Evolutionary conservation across 192 early-diverging fungal genomes (phyloP), one percentile per base, ranked within the genome.

Genomic region (Phycomyces nitens): DNA sequence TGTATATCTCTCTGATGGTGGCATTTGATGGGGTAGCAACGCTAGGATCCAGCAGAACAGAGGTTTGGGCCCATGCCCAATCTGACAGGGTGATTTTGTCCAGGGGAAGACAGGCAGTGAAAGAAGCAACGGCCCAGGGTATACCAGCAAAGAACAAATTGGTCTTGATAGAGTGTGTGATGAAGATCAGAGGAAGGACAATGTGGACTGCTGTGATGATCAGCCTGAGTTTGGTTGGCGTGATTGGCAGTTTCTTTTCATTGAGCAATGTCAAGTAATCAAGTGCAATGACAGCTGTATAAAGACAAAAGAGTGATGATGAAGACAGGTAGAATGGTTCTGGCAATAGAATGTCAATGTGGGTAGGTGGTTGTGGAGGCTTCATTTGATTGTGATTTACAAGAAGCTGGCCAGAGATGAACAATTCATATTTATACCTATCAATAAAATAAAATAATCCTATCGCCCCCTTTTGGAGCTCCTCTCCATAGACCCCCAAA

Each of bases 231-330:
- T 60, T 40, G 9, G 21, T 41, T 26, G 26, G 24, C 27, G 58
- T 43, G 5, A 60, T 22, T 26, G 14, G 41, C 1, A 16, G 18
- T 5, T 47, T 10, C 5, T 43, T 21, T 26, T 60, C 23, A 3
- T 60, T 41, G 42, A 41, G 42, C 26, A 60, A 26, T 22, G 44
- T 20, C 43, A 60, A 44, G 58, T 60, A 41, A 3, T 29, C 14
- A 23, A 22, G 14, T 26, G 27, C 23, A 24, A 60, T 16, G 11
- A n/a, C 9, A 9, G 58, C 58, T 34, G 29, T 34, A 44, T 60
- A 60, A 44, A 60, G 27, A 11, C 8, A 10, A 8, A 26, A 16
- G n/a, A 60, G 58, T 26, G 15, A 9, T 1, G 16, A 16, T 24
- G 21, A n/a, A 18, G 58, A 24, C 11, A 60, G 0, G 14, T n/a